These are phyloP conservation scores for Yamadazyma phyllophila DNA, from an alignment of 805 yeast species.

Conservation along the genomic window DNA sequence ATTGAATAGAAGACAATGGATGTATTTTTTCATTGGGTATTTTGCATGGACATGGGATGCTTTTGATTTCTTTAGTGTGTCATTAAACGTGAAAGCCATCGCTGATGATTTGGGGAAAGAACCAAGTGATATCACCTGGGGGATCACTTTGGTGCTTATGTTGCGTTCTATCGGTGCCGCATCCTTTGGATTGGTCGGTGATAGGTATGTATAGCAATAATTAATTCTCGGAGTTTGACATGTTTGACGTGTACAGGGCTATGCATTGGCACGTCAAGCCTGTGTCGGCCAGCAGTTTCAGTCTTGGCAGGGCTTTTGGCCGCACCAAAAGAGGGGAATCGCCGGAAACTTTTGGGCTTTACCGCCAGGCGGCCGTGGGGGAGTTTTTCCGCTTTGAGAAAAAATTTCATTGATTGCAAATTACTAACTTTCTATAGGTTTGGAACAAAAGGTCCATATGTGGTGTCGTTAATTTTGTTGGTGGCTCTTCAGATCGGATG, in stretches of 20 bases:
- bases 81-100: constrained; percentile 47
- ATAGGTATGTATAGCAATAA: constrained; percentile 32
- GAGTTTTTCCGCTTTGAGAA: no score
- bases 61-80: constrained; percentile 59
- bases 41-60: constrained; percentile 67
- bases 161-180: constrained; percentile 65
- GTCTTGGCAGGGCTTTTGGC: not conserved
- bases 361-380: no score
- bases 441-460: constrained; percentile 61
- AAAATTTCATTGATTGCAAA: not conserved
- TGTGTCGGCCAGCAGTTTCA: no score
- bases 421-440: constrained; percentile 12
- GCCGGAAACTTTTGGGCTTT: not conserved
- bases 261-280: not conserved
- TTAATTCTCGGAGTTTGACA: not conserved
- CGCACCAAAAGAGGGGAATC: not conserved
- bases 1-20: constrained; percentile 56
- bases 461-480: constrained; percentile 44
- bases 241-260: not conserved
- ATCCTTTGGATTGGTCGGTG: constrained; percentile 59
- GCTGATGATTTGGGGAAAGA: constrained; percentile 38
- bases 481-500: constrained; percentile 59
- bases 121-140: constrained; percentile 60
- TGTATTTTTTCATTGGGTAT: constrained; percentile 52
- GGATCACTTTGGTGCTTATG: constrained; percentile 66